A percentile compares a stretch with the other conserved stretches of the same genome.
phyloP scores from a whole-genome alignment of 495 filamentous ascomycete species.

The Neurospora cerealis region DNA sequence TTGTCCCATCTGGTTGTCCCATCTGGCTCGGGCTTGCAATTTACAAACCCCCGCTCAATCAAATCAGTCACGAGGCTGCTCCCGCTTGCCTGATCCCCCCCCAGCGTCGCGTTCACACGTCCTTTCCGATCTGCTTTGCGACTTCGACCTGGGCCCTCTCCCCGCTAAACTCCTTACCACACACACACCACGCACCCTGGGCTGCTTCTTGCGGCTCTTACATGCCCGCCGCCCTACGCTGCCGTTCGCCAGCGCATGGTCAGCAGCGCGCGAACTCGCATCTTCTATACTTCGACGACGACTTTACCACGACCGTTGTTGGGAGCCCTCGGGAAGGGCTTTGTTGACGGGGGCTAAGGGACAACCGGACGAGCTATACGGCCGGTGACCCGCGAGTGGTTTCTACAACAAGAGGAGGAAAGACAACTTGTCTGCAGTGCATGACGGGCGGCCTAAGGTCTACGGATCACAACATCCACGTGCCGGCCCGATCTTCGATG shows the following conservation, averaged over 20 bases:
- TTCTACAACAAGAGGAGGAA: background rate
- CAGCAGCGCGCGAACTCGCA: conserved; percentile 8
- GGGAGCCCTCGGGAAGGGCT: conserved; percentile 3
- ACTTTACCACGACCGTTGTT: background rate
- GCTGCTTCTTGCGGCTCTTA: conserved; percentile 23
- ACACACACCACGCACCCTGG: conserved; percentile 1
- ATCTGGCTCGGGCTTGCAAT: conserved; percentile 11
- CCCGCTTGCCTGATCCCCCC: conserved; percentile 13
- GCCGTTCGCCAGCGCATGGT: conserved; percentile 12
- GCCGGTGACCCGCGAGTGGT: background rate
- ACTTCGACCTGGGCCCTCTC: conserved; percentile 5
- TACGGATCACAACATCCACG: background rate
- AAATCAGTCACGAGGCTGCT: conserved; percentile 20
- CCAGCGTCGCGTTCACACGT: conserved; percentile 1
- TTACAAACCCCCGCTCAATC: conserved; percentile 21
- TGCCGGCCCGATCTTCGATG: conserved; percentile 17
- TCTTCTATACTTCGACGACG: background rate
- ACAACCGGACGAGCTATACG: background rate
- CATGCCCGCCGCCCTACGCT: conserved; percentile 17
- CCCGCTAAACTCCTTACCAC: conserved; percentile 6
- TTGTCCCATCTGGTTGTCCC: conserved; percentile 2
- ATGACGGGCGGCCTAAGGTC: background rate
- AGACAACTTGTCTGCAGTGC: background rate
- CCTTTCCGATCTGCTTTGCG: conserved; percentile 8
- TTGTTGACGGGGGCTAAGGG: conserved; percentile 2